Conservation (phyloP, 768 basidiomycete genomes). For the Lyophyllum decastes region DNA sequence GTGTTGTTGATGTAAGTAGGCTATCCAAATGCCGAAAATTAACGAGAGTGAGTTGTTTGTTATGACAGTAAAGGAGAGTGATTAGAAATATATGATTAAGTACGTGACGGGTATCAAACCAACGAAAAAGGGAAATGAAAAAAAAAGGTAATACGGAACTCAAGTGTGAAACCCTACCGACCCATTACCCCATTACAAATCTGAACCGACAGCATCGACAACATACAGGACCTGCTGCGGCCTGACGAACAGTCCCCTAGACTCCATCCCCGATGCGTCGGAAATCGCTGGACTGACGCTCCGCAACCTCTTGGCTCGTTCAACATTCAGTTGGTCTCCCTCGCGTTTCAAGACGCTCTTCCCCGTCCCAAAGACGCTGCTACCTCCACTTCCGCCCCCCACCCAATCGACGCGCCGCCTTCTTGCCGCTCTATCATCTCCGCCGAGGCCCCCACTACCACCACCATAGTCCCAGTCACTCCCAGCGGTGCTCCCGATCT, state of each 20-base stretch:
- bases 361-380: slow-evolving; percentile 22
- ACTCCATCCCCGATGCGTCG: slow-evolving; percentile 54
- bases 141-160: too few relatives aligned
- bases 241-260: slow-evolving; percentile 78
- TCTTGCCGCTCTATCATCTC: slow-evolving; percentile 48
- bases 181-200: slow-evolving; percentile 45
- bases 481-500: slow-evolving; percentile 51
- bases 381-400: slow-evolving; percentile 26
- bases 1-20: neutral
- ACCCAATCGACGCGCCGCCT: slow-evolving; percentile 43
- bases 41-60: slow-evolving; percentile 9
- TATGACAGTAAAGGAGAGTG: neutral
- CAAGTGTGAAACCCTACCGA: neutral
- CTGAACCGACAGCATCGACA: slow-evolving; percentile 75
- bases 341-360: slow-evolving; percentile 40
- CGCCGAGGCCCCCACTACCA: slow-evolving; percentile 6
- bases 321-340: slow-evolving; percentile 48
- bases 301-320: slow-evolving; percentile 68
- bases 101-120: neutral
- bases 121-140: neutral
- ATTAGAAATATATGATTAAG: slow-evolving; percentile 7
- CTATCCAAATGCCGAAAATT: slow-evolving; percentile 11
- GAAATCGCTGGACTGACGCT: slow-evolving; percentile 68
- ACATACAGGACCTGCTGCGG: slow-evolving; percentile 89
- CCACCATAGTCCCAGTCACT: slow-evolving; percentile 68